Conservation (phyloP, 2,329 filamentous ascomycete species). For the Microsporum audouinii region DNA sequence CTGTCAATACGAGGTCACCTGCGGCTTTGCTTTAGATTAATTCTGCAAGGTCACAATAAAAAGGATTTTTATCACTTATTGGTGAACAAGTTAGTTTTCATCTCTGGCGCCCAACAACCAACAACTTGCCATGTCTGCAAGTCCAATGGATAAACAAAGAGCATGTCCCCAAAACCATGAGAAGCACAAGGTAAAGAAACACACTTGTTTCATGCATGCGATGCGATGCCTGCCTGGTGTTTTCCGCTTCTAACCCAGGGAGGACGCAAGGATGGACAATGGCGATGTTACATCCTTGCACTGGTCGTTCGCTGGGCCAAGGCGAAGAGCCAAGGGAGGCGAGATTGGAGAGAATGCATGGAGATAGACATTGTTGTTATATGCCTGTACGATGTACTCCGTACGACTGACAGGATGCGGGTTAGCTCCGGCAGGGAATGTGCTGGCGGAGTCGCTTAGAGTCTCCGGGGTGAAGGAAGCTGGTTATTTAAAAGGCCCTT, state of each 20-base stretch:
- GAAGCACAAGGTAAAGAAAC: background rate
- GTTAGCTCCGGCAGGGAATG: background rate
- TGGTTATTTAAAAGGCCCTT: background rate
- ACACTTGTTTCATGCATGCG: background rate
- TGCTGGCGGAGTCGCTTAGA: background rate
- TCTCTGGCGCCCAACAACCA: too few species aligned
- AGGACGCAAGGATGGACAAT: background rate
- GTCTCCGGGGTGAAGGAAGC: background rate
- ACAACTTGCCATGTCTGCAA: too few species aligned
- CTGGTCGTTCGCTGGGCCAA: background rate
- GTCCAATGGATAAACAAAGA: background rate
- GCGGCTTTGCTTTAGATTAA: background rate
- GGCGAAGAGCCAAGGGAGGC: background rate
- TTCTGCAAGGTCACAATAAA: background rate
- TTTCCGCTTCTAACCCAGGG: constrained; percentile 3
- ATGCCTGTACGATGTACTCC: background rate
- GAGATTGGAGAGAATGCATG: background rate
- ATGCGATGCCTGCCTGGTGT: background rate
- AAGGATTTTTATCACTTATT: too few species aligned
- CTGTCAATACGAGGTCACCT: background rate
- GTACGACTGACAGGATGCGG: background rate
- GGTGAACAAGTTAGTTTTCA: too few species aligned
- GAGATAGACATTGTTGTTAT: background rate
- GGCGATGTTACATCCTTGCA: constrained; percentile 1
- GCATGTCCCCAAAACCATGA: background rate